Base-by-base conservation (phyloP, 2,329 filamentous ascomycete genomes). In the Gnomoniopsis smithogilvyi region DNA sequence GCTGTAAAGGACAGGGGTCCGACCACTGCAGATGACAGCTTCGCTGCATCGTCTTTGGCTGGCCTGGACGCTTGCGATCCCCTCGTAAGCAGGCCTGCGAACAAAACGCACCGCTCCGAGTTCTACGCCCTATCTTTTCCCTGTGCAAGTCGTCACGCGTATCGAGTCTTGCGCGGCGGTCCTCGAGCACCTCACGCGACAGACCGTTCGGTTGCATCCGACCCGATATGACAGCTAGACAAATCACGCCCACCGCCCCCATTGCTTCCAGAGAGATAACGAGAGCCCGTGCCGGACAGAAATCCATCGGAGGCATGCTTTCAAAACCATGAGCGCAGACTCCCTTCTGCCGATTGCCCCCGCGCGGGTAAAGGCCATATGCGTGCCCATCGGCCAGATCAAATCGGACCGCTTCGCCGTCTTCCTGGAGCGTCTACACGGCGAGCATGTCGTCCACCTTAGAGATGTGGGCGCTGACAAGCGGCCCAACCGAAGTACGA, bases 321-420 rank as follows among this genome's bases (percentile, higher is more conserved):
- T 58, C 57, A 56, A 63, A 53, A 70, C 54, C 51, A 96, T 96
- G 92, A 88, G 85, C 78, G 83, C 90, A 77, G 94, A 97, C 80
- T 88, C 91, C 74, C 85, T 96, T 73, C 90, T 93, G 73, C 92
- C 94, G 75, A 87, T 93, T 78, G 90, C 93, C 75, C 92, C 92
- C 72, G 94, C 92, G 78, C 90, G 91, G 82, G 86, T 98, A 71
- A 90, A 91, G 78, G 91, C 89, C 63, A 84, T 97, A 67, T 84
- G 96, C 61, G 80, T 98, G 62, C 95, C 95, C 56, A 81, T 96
- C 65, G 94, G 94, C 55, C 88, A 85, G 70, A 95, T 98, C 72
- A 93, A 88, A 72, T 85, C 88, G 62, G 87, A 89, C 55, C 85
- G 90, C 61, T 98, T 97, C 74, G 76, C 87, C 66, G 80, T 82